phyloP scores from a whole-genome alignment of 2,329 filamentous ascomycete species.

The Sclerotinia spermophila region DNA sequence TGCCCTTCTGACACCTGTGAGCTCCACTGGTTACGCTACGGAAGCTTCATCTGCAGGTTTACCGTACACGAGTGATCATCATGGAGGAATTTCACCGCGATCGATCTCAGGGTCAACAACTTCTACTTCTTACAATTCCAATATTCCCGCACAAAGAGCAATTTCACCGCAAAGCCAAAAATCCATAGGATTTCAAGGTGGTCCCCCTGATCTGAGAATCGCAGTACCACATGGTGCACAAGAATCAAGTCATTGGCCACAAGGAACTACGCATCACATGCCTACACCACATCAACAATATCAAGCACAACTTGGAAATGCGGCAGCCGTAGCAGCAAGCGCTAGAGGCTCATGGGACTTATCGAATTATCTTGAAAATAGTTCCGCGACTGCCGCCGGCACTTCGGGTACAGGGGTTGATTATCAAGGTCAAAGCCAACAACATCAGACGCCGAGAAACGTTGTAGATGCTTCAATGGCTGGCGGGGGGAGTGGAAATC shows the following conservation, averaged over 20 bases:
- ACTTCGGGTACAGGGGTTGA: slow-evolving; percentile 28
- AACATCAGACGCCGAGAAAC: slow-evolving; percentile 23
- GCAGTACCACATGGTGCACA: slow-evolving; percentile 30
- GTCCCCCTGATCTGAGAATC: slow-evolving; percentile 34
- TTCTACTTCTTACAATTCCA: slow-evolving; percentile 30
- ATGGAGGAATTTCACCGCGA: slow-evolving; percentile 35
- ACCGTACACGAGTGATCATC: slow-evolving; percentile 34
- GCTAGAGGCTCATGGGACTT: slow-evolving; percentile 36
- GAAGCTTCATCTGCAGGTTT: slow-evolving; percentile 32
- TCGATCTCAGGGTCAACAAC: slow-evolving; percentile 34
- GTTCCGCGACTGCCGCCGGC: slow-evolving; percentile 32
- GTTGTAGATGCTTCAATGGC: slow-evolving; percentile 28
- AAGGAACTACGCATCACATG: slow-evolving; percentile 32
- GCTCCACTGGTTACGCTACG: slow-evolving; percentile 35
- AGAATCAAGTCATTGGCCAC: slow-evolving; percentile 32
- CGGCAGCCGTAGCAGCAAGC: slow-evolving; percentile 19
- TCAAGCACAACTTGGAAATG: slow-evolving; percentile 26
- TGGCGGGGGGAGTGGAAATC: slow-evolving; percentile 27
- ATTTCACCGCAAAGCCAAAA: slow-evolving; percentile 34
- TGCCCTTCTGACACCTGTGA: slow-evolving; percentile 35
- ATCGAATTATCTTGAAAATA: slow-evolving; percentile 35
- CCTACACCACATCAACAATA: slow-evolving; percentile 27
- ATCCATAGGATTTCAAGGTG: slow-evolving; percentile 28
- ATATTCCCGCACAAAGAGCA: slow-evolving; percentile 28
- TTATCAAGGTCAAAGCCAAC: slow-evolving; percentile 23